Percentiles rank a stretch among this genome's conserved stretches.
Conservation (phyloP, 768 basidiomycete genomes). For the Xanthoconium stramineum region DNA sequence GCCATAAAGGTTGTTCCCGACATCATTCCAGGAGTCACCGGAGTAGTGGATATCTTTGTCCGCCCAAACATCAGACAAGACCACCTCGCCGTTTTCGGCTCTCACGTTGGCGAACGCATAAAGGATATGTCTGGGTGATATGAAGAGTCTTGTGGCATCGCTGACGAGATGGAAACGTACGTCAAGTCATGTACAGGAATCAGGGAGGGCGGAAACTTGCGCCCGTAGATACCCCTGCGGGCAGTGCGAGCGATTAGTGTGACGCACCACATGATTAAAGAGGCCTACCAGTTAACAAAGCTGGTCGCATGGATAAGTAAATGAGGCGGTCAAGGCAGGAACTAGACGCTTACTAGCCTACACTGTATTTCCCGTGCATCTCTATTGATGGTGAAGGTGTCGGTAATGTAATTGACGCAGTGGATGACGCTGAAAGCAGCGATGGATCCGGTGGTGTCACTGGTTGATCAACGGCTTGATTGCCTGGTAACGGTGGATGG, state of each 20-base stretch:
- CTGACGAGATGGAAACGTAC: slow-evolving; percentile 39
- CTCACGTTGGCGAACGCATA: slow-evolving; percentile 92
- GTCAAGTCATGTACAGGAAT: slow-evolving; percentile 87
- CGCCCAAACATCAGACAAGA: slow-evolving; percentile 88
- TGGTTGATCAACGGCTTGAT: slow-evolving; percentile 17
- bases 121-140: slow-evolving; percentile 65
- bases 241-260: slow-evolving; percentile 1
- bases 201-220: slow-evolving; percentile 83
- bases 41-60: slow-evolving; percentile 97
- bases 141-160: slow-evolving; percentile 4
- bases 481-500: slow-evolving; percentile 5
- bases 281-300: slow-evolving; percentile 70
- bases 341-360: slow-evolving; percentile 66
- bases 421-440: neutral
- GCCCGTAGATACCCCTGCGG: slow-evolving; percentile 88
- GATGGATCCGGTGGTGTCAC: slow-evolving; percentile 8
- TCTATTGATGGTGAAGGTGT: slow-evolving; percentile 33
- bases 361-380: slow-evolving; percentile 60
- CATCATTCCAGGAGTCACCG: slow-evolving; percentile 93
- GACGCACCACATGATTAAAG: neutral
- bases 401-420: slow-evolving; percentile 4
- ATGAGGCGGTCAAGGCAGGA: slow-evolving; percentile 3
- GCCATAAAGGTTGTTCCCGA: slow-evolving; percentile 88
- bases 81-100: slow-evolving; percentile 80
- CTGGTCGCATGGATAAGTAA: slow-evolving; percentile 33